Conservation (phyloP, 108 stramenopile genomes). For the Pseudonitzschia multistriata region DNA sequence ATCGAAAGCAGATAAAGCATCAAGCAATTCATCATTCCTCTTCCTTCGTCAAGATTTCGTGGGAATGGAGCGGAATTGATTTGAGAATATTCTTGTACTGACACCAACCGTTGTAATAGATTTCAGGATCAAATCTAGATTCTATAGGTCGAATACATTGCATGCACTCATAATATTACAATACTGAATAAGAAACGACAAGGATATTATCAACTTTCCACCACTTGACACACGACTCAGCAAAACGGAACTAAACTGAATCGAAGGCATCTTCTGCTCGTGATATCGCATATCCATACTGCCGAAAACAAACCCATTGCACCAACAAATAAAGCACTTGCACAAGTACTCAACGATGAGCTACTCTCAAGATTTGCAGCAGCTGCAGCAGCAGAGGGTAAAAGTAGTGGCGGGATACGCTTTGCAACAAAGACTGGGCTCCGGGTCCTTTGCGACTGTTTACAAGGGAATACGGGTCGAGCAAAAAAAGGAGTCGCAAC, state of each 20-base stretch:
- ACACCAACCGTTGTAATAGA: too few relatives aligned
- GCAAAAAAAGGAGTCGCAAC: background rate
- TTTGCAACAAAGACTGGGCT: slow-evolving; percentile 62
- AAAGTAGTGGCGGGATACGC: slow-evolving; percentile 74
- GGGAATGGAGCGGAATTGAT: too few relatives aligned
- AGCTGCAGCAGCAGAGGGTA: slow-evolving; percentile 20
- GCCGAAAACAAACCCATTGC: background rate
- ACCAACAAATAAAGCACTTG: background rate
- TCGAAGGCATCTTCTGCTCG: background rate
- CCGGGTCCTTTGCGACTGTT: slow-evolving; percentile 83
- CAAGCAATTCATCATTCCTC: too few relatives aligned
- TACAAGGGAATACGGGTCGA: slow-evolving; percentile 66
- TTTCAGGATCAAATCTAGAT: too few relatives aligned
- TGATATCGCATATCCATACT: background rate
- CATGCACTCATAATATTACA: too few relatives aligned
- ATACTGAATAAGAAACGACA: too few relatives aligned
- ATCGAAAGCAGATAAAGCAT: too few relatives aligned
- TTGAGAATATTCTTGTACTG: too few relatives aligned
- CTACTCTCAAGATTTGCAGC: background rate
- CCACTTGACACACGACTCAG: background rate
- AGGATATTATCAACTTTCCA: too few relatives aligned
- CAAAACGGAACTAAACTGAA: too few relatives aligned
- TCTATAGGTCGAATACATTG: too few relatives aligned
- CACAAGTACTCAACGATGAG: background rate
- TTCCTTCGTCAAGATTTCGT: too few relatives aligned